Evolutionary conservation across 305 asterid genomes (phyloP), one percentile per base, ranked within the genome.

Genomic region (Salvia sclarea): DNA sequence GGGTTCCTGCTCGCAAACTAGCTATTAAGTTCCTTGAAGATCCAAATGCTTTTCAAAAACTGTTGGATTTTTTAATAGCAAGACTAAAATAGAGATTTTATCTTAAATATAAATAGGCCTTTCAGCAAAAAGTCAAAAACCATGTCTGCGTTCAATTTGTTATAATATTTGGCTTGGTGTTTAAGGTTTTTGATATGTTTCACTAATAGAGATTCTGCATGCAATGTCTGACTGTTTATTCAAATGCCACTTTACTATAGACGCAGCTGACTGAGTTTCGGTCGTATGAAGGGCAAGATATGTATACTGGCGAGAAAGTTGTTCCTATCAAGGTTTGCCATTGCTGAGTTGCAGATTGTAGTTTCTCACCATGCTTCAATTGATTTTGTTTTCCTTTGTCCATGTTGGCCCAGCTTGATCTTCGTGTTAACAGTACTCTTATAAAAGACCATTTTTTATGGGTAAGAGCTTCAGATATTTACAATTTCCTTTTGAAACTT

Each of bases 271-370:
- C 78, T 17, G 97, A 88, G 4, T 91, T 94, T 77, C 84, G 97
- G 69, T 87, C 97, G 8, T 87, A 85, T 66, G 97, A 94, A 78
- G 98, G 97, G 64, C 97, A 91, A 81, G 98, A 94, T 76, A 94
- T 94, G 97, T 81, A 84, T 78, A 86, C 91, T 48, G 96, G 96
- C 17, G 97, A 94, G 79, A 85, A 84, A 79, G 81, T 94, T 66
- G 96, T 90, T 53, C 97, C 97, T 20, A 91, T 94, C 80, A 94
- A 91, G 98, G 98, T 93, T 56, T 70, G 81, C 25, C 68, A 60
- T 44, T 31, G 28, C 43, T 68, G 54, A 50, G 64, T 70, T 68
- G 5, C 16, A 38, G 40, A 41, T 70, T 72, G 12, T 60, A 35
- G 20, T 69, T 12, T 60, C 10, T 33, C 18, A 43, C 22, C 25